Percentiles rank a stretch among this genome's conserved stretches.
Evolutionary conservation across 768 basidiomycete genomes (phyloP).

Genomic region (Agaricus blazei): DNA sequence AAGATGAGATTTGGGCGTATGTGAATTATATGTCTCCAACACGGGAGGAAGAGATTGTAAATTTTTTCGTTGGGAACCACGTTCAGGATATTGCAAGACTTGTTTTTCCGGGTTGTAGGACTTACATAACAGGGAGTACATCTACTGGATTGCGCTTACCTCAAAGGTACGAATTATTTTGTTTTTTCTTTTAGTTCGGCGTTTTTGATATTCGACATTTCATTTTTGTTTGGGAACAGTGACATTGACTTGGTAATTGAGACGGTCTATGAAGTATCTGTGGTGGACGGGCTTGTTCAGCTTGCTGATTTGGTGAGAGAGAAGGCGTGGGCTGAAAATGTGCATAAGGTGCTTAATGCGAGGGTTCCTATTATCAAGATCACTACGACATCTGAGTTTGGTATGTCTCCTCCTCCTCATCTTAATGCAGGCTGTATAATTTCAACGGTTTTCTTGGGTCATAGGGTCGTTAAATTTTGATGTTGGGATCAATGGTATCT

Average conservation of each 20-base stretch:
- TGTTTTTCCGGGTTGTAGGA: conserved; percentile 41
- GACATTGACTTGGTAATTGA: conserved; percentile 21
- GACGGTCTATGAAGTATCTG: conserved; percentile 21
- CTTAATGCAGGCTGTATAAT: too few relatives aligned
- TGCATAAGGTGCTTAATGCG: conserved; percentile 23
- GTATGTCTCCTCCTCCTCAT: conserved; percentile 16
- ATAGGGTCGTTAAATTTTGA: conserved; percentile 58
- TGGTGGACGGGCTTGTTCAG: conserved; percentile 40
- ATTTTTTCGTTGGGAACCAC: conserved; percentile 37
- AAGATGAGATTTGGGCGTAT: conserved; percentile 60
- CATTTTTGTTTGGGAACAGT: not conserved
- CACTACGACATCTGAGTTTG: conserved; percentile 36
- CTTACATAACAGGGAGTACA: conserved; percentile 58
- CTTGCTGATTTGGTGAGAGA: conserved; percentile 42
- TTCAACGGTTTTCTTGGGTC: too few relatives aligned
- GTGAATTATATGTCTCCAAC: conserved; percentile 50
- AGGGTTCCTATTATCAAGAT: conserved; percentile 63
- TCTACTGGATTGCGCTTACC: conserved; percentile 59
- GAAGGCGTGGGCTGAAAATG: conserved; percentile 33
- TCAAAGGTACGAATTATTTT: conserved; percentile 36
- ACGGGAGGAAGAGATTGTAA: conserved; percentile 41
- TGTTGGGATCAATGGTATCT: conserved; percentile 58
- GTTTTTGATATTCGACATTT: not conserved
- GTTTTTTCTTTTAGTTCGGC: conserved; percentile 44
- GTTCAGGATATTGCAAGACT: conserved; percentile 39